Conservation (phyloP, 2,329 filamentous ascomycete species). For the Diaporthe eres region DNA sequence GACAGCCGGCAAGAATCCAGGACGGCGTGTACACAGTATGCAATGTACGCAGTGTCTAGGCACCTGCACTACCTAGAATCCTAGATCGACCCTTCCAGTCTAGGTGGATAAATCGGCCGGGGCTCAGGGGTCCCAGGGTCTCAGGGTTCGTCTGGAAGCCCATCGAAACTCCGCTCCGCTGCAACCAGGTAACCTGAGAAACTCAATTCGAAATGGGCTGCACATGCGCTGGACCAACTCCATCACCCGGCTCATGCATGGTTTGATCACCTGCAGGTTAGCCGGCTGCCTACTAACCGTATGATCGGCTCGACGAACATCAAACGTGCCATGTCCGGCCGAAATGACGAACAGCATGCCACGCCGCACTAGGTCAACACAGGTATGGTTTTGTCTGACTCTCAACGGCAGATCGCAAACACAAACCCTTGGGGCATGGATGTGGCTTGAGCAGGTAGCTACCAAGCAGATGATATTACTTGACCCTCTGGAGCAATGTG, state of each 20-base stretch:
- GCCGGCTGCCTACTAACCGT: not conserved
- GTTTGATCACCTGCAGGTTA: not conserved
- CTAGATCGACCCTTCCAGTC: constrained; percentile 12
- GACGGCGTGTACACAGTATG: not conserved
- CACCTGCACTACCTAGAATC: not conserved
- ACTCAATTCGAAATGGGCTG: not conserved
- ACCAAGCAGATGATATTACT: too few species aligned
- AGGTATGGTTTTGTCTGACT: not conserved
- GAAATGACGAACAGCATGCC: too few species aligned
- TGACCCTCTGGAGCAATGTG: not conserved
- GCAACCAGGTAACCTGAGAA: not conserved
- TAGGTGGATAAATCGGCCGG: not conserved
- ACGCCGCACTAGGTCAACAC: not conserved
- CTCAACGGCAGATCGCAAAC: not conserved
- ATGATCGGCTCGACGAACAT: not conserved
- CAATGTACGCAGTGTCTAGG: not conserved
- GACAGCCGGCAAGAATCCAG: not conserved
- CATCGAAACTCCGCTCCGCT: not conserved
- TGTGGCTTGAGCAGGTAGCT: not conserved
- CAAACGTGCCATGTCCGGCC: not conserved
- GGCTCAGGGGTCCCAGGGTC: not conserved
- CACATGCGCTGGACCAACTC: not conserved
- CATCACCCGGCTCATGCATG: not conserved
- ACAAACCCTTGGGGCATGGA: not conserved
- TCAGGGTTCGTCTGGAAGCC: not conserved